These are phyloP conservation scores for Tremella mesenterica DNA, from an alignment of 768 basidiomycete genomes.

Conservation along the genomic window DNA sequence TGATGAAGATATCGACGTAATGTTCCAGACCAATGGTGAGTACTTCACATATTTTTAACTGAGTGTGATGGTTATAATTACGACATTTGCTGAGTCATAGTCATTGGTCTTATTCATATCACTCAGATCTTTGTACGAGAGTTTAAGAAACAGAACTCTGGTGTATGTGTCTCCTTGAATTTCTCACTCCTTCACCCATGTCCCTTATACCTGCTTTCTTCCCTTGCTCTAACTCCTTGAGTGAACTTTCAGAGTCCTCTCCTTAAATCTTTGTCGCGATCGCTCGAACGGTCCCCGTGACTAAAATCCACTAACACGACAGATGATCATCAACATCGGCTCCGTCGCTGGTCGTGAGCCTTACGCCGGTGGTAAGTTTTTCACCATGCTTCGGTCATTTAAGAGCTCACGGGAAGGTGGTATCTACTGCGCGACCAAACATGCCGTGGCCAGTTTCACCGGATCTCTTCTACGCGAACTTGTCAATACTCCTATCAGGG, in stretches of 20 bases:
- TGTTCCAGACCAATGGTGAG: slow-evolving; percentile 58
- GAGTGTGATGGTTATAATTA: background rate
- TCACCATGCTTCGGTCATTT: background rate
- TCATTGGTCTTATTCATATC: slow-evolving; percentile 42
- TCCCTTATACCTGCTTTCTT: too few species aligned
- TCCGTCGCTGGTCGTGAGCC: slow-evolving; percentile 82
- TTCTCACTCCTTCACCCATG: background rate
- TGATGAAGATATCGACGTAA: slow-evolving; percentile 67
- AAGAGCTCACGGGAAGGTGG: slow-evolving; percentile 47
- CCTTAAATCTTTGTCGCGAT: background rate
- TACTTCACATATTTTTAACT: background rate
- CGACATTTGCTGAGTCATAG: slow-evolving; percentile 5
- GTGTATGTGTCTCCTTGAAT: slow-evolving; percentile 44
- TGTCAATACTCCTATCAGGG: slow-evolving; percentile 84
- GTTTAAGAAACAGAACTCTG: slow-evolving; percentile 36
- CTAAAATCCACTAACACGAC: too few species aligned
- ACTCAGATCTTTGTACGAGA: slow-evolving; percentile 41
- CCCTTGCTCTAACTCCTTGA: too few species aligned
- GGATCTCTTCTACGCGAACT: slow-evolving; percentile 73
- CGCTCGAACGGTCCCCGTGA: background rate
- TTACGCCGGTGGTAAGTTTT: slow-evolving; percentile 59
- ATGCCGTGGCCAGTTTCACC: slow-evolving; percentile 70
- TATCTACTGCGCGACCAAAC: slow-evolving; percentile 78
- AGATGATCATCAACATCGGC: slow-evolving; percentile 87
- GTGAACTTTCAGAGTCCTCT: background rate